A percentile compares a stretch with the other conserved stretches of the same genome.
These are phyloP conservation scores for Lasiodiplodia citricola DNA, from an alignment of 2,329 filamentous ascomycete genomes.

Conservation along the genomic window DNA sequence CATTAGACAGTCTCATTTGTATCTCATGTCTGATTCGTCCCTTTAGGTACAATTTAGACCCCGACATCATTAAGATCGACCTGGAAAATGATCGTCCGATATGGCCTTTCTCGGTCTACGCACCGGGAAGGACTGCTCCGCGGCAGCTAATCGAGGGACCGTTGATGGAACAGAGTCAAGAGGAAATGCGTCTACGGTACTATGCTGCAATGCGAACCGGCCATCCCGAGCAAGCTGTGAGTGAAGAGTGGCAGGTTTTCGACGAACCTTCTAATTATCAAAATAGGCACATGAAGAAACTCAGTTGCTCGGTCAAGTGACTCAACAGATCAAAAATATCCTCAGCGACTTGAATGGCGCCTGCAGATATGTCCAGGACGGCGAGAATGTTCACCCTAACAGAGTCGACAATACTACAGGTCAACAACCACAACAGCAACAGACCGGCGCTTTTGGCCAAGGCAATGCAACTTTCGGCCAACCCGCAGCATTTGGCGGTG, in stretches of 20 bases:
- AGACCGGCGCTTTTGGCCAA: not conserved
- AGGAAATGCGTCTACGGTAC: slow-evolving; percentile 78
- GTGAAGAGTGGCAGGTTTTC: slow-evolving; percentile 21
- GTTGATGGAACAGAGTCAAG: slow-evolving; percentile 81
- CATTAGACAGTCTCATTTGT: no score
- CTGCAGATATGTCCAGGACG: slow-evolving; percentile 43
- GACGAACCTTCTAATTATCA: not conserved
- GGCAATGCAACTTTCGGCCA: not conserved
- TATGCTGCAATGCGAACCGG: slow-evolving; percentile 69
- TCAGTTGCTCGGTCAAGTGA: slow-evolving; percentile 7
- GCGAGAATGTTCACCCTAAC: slow-evolving; percentile 42
- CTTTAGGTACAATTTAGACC: slow-evolving; percentile 22
- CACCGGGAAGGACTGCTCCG: slow-evolving; percentile 76
- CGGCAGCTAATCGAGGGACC: slow-evolving; percentile 82
- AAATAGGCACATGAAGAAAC: slow-evolving; percentile 26
- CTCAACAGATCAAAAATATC: slow-evolving; percentile 72
- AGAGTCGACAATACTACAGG: slow-evolving; percentile 24
- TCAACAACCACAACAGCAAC: slow-evolving; percentile 6
- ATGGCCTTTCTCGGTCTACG: slow-evolving; percentile 89
- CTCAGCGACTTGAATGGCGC: slow-evolving; percentile 74
- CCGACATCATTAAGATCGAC: slow-evolving; percentile 55
- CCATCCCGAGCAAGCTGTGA: slow-evolving; percentile 61
- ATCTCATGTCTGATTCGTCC: not conserved
- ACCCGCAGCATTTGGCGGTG: slow-evolving; percentile 19
- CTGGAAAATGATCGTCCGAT: slow-evolving; percentile 72